Conservation (phyloP, 768 basidiomycete species). For the Pleurotus platypus region DNA sequence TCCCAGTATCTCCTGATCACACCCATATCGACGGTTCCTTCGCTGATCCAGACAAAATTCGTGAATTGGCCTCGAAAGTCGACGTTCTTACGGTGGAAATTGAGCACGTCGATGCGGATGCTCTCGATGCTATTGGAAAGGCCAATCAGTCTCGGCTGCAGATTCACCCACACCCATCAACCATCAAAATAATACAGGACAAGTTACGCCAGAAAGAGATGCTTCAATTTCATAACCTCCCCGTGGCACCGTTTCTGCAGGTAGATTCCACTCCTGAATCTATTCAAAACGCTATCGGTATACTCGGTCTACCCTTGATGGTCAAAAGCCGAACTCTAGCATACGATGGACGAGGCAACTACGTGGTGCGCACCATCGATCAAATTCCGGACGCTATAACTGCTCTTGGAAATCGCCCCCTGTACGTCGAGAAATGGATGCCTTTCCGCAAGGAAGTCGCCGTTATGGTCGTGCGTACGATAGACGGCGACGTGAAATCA, state of each 20-base stretch:
- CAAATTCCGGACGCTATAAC: slow-evolving; percentile 49
- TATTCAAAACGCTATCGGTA: slow-evolving; percentile 46
- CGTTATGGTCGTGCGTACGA: slow-evolving; percentile 91
- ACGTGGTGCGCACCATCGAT: slow-evolving; percentile 54
- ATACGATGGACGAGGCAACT: slow-evolving; percentile 96
- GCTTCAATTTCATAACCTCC: slow-evolving; percentile 59
- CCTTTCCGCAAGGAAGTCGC: slow-evolving; percentile 88
- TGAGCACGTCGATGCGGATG: slow-evolving; percentile 85
- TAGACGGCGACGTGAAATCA: slow-evolving; percentile 66
- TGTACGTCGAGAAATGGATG: slow-evolving; percentile 96
- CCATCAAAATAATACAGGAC: slow-evolving; percentile 87
- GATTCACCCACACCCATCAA: slow-evolving; percentile 78
- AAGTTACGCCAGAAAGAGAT: slow-evolving; percentile 75
- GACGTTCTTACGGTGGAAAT: slow-evolving; percentile 95
- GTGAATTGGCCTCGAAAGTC: slow-evolving; percentile 71
- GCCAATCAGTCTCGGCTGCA: slow-evolving; percentile 25
- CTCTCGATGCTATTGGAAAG: slow-evolving; percentile 60
- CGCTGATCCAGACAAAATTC: slow-evolving; percentile 73
- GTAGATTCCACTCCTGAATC: slow-evolving; percentile 55
- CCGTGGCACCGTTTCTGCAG: slow-evolving; percentile 55
- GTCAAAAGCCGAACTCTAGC: slow-evolving; percentile 93
- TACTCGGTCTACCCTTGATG: slow-evolving; percentile 87
- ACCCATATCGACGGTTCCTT: slow-evolving; percentile 89
- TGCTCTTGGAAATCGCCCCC: slow-evolving; percentile 58
- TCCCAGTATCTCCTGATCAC: slow-evolving; percentile 42